phyloP scores from a whole-genome alignment of 2,329 filamentous ascomycete genomes.

The Cryoendolithus antarcticus region DNA sequence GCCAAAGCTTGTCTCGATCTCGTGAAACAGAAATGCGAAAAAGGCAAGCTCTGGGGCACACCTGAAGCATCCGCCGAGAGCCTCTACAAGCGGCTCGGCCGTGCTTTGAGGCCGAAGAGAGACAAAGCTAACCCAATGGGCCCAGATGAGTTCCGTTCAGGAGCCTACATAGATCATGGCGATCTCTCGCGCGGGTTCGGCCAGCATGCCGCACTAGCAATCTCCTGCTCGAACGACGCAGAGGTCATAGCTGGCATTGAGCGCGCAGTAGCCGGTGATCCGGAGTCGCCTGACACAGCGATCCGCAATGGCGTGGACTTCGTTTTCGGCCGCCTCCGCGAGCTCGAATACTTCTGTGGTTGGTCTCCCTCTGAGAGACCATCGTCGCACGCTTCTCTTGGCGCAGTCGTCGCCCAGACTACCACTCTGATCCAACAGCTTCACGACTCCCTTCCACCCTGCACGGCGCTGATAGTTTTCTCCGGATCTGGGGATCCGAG shows the following conservation, averaged over 20 bases:
- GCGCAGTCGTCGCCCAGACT: constrained; percentile 36
- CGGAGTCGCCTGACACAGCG: constrained; percentile 23
- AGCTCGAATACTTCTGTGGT: constrained; percentile 46
- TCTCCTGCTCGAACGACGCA: constrained; percentile 45
- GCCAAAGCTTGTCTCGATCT: constrained; percentile 83
- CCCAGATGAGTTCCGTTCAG: constrained; percentile 42
- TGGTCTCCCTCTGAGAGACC: constrained; percentile 34
- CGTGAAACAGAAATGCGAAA: constrained; percentile 90
- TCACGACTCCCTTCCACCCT: constrained; percentile 44
- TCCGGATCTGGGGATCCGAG: constrained; percentile 52
- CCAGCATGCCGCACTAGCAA: constrained; percentile 41
- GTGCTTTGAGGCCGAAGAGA: constrained; percentile 27
- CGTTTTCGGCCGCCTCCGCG: constrained; percentile 49
- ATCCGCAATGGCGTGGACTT: constrained; percentile 46
- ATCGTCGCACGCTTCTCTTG: constrained; percentile 23
- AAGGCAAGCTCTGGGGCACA: constrained; percentile 74
- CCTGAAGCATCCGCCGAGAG: constrained; percentile 71
- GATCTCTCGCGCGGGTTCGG: constrained; percentile 55
- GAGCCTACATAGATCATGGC: constrained; percentile 81
- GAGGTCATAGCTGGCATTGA: constrained; percentile 45
- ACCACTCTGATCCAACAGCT: constrained; percentile 39
- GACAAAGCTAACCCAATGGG: constrained; percentile 26
- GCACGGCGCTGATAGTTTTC: constrained; percentile 51
- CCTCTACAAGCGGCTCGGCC: constrained; percentile 67
- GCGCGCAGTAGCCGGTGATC: constrained; percentile 38